Base-by-base conservation (phyloP, 495 filamentous ascomycete genomes). In the Hyaloscypha bicolor region DNA sequence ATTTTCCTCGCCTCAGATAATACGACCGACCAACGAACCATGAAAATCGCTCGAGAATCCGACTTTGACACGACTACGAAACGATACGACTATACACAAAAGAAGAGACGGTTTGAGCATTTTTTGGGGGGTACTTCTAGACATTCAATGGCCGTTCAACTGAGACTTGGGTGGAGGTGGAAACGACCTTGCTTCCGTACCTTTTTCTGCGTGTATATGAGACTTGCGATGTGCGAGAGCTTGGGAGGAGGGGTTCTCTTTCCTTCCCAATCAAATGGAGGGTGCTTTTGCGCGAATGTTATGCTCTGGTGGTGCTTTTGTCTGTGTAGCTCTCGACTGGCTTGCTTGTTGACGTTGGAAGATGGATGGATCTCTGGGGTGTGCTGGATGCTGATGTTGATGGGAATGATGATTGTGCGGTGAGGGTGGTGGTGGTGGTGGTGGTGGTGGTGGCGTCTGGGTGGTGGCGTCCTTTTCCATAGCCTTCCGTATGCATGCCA, bases 311-410 rank as follows among this genome's bases (percentile, higher is more conserved):
- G 19, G 9, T 21, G 21, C 62, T 61, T 69, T 70, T 72, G 67
- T 72, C 67, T 72, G 71, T 72, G 67, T 69, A 72, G 51, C 67
- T 69, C 55, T 63, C 66, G 63, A 61, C 55, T 72, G 64, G 66
- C 65, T 70, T 64, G 64, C 68, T 66, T 70, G 60, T 1, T 48
- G 42, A 12, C 42, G 42, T 48, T 48, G 42, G 42, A 19, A 48
- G 42, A 48, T 48, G 42, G 42, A 37, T 37, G 35, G 16, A 14
- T 48, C 9, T 48, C 11, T 48, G 16, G 42, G 42, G 42, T 4
- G 42, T 16, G 42, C 12, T 6, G 35, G 35, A 12, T 48, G 42
- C 16, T 19, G 42, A 19, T 14, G 42, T 37, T 6, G 42, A 48
- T 19, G 42, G 25, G 25, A 25, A 48, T 48, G 42, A 48, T 48